Percentiles rank a stretch among this genome's conserved stretches.
These are phyloP conservation scores for Ogataea henricii DNA, from an alignment of 805 yeast species.

Conservation along the genomic window DNA sequence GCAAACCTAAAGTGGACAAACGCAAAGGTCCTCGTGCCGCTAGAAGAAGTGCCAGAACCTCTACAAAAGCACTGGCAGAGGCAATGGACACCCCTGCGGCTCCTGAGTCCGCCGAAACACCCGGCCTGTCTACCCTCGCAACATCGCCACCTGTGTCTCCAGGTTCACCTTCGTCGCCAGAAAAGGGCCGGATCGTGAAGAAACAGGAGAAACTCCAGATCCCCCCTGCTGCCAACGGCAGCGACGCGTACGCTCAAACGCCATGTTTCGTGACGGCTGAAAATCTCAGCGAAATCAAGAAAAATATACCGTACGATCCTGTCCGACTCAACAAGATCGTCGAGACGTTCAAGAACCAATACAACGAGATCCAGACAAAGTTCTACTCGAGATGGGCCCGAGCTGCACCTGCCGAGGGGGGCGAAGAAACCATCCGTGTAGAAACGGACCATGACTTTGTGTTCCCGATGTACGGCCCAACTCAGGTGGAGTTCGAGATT, in stretches of 20 bases:
- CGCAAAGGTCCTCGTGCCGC: background rate
- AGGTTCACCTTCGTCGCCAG: background rate
- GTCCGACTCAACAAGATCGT: constrained; percentile 15
- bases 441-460: constrained; percentile 22
- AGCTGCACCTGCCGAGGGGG: constrained; percentile 6
- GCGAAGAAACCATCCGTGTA: background rate
- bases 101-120: background rate
- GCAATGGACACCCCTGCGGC: background rate
- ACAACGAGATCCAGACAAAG: constrained; percentile 25
- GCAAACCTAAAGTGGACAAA: constrained; percentile 2
- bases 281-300: constrained; percentile 20
- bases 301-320: constrained; percentile 14
- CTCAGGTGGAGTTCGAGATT: constrained; percentile 35
- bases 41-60: background rate
- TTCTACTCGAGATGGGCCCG: constrained; percentile 31
- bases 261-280: constrained; percentile 27
- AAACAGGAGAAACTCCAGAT: constrained; percentile 6
- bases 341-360: constrained; percentile 22
- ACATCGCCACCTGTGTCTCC: background rate
- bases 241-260: background rate
- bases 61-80: background rate
- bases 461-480: constrained; percentile 36
- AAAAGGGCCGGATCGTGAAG: background rate
- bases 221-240: background rate
- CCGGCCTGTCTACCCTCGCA: background rate